A percentile compares a stretch with the other conserved stretches of the same genome.
phyloP scores from a whole-genome alignment of 495 filamentous ascomycete species.

The Penicillium samsonianum region DNA sequence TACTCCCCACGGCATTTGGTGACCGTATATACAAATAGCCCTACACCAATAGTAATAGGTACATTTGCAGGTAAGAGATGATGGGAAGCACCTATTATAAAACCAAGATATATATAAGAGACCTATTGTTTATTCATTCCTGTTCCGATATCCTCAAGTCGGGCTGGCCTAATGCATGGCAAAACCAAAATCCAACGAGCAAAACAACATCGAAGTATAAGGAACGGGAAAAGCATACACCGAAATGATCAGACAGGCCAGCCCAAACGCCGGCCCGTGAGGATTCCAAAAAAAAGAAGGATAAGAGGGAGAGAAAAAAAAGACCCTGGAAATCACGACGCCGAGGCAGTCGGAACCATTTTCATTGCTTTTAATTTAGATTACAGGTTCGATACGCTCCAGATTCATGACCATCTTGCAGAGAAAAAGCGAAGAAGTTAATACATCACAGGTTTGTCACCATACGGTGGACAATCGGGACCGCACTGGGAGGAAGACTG shows the following conservation, averaged over 20 bases:
- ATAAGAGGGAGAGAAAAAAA: not conserved
- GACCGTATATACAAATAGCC: too few species aligned
- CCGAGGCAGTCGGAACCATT: not conserved
- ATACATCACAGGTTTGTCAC: slow-evolving; percentile 44
- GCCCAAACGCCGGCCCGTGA: not conserved
- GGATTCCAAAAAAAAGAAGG: not conserved
- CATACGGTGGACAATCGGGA: slow-evolving; percentile 57
- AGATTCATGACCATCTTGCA: not conserved
- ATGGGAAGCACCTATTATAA: too few species aligned
- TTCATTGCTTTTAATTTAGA: not conserved
- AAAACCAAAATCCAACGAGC: not conserved
- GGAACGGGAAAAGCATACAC: not conserved
- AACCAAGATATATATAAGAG: too few species aligned
- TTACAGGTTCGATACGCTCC: slow-evolving; percentile 4
- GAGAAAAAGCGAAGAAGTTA: not conserved
- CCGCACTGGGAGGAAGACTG: slow-evolving; percentile 80
- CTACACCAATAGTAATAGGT: too few species aligned
- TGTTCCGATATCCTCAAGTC: not conserved
- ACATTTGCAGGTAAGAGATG: too few species aligned
- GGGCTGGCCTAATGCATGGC: not conserved
- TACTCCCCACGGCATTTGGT: too few species aligned
- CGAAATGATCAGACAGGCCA: not conserved
- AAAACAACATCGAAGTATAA: too few species aligned
- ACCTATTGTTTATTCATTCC: too few species aligned
- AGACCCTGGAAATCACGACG: not conserved